These are phyloP conservation scores for Dendrobium officinale DNA, from an alignment of 106 monocot genomes.

Conservation along the genomic window DNA sequence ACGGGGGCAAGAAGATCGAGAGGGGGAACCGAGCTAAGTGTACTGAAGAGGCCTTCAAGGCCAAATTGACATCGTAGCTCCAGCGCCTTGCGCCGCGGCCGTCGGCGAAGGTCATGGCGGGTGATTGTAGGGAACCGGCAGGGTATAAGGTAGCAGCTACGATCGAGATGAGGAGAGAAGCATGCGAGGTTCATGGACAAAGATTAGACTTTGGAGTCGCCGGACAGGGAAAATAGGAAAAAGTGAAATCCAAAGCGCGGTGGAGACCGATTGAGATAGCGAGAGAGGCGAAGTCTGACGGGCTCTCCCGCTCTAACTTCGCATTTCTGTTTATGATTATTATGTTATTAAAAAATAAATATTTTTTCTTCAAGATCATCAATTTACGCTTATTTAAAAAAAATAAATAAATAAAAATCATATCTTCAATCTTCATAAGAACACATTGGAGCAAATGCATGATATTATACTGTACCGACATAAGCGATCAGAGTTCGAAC, in stretches of 20 bases:
- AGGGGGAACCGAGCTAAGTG: constrained; percentile 18
- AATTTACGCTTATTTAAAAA: too few relatives aligned
- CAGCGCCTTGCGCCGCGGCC: constrained; percentile 9
- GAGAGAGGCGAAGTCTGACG: too few relatives aligned
- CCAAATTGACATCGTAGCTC: constrained; percentile 13
- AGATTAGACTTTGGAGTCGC: background rate
- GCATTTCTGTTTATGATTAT: too few relatives aligned
- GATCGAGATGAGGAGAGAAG: constrained; percentile 5
- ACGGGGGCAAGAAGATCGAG: constrained; percentile 40
- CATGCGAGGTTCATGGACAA: constrained; percentile 17
- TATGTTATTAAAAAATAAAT: too few relatives aligned
- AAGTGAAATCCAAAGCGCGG: background rate
- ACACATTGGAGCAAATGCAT: too few relatives aligned
- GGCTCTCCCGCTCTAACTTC: too few relatives aligned
- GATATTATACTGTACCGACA: too few relatives aligned
- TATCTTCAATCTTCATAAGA: too few relatives aligned
- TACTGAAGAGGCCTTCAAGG: constrained; percentile 28
- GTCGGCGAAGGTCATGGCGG: constrained; percentile 15
- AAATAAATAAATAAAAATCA: too few relatives aligned
- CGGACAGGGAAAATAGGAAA: background rate
- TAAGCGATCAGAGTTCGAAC: too few relatives aligned
- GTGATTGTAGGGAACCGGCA: background rate
- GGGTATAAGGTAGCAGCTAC: background rate
- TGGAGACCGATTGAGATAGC: background rate
- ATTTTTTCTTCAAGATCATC: too few relatives aligned